A percentile compares a stretch with the other conserved stretches of the same genome.
phyloP scores from a whole-genome alignment of 129 eudicot species.

The Solidago caesia region DNA sequence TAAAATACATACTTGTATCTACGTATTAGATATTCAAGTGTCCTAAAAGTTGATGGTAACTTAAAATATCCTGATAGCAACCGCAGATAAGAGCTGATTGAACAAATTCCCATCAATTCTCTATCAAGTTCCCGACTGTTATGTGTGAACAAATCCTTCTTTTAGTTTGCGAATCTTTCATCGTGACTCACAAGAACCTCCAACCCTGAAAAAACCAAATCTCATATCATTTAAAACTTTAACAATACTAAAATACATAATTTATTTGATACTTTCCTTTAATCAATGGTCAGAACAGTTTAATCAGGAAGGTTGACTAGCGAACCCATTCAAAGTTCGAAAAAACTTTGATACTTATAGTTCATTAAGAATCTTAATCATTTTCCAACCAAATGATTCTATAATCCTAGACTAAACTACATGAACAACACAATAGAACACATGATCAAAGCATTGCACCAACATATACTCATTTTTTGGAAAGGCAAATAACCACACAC shows the following conservation, averaged over 20 bases:
- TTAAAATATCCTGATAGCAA: conserved; percentile 70
- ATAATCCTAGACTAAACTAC: not conserved
- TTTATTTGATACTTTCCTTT: no score
- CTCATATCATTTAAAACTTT: conserved; percentile 9
- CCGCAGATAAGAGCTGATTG: conserved; percentile 50
- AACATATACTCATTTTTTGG: no score
- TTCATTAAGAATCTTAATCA: not conserved
- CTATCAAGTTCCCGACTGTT: conserved; percentile 81
- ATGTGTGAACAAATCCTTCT: conserved; percentile 72
- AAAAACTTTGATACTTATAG: not conserved
- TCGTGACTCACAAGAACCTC: conserved; percentile 58
- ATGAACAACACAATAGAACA: not conserved
- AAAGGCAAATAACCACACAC: no score
- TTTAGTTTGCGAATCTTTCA: conserved; percentile 59
- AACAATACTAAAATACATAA: not conserved
- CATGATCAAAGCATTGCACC: no score
- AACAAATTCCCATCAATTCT: conserved; percentile 34
- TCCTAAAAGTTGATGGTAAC: conserved; percentile 55
- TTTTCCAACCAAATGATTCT: not conserved
- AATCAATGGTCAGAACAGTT: no score
- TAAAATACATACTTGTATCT: conserved; percentile 68
- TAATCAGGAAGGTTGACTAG: no score
- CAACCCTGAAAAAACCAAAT: conserved; percentile 53
- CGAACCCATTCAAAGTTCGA: not conserved
- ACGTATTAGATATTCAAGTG: conserved; percentile 85